Percentiles rank a stretch among this genome's conserved stretches.
Conservation (phyloP, 768 basidiomycete genomes). For the Amanita muscaria region DNA sequence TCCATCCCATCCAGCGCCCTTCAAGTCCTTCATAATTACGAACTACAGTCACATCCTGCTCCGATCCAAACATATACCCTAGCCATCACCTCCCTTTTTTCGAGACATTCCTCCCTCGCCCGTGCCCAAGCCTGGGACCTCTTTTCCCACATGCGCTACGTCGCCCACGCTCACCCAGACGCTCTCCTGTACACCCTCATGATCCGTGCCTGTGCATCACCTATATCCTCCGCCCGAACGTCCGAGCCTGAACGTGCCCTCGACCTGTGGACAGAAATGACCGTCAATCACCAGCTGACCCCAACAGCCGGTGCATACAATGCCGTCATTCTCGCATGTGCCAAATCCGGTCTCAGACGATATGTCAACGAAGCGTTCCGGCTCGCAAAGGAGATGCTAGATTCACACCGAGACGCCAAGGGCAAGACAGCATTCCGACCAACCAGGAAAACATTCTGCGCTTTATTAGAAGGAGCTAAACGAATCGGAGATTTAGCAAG, state of each 20-base stretch:
- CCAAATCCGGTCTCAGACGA: constrained; percentile 46
- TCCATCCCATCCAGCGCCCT: constrained; percentile 57
- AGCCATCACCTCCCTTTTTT: constrained; percentile 51
- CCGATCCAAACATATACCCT: constrained; percentile 71
- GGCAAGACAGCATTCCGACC: constrained; percentile 52
- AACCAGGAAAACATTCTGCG: constrained; percentile 62
- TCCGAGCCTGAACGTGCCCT: constrained; percentile 87
- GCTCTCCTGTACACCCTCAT: constrained; percentile 68
- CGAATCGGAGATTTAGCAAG: constrained; percentile 75
- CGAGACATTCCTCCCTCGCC: constrained; percentile 37
- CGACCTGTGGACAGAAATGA: constrained; percentile 93
- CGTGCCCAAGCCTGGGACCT: constrained; percentile 89
- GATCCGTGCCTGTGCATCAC: constrained; percentile 77
- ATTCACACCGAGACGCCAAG: constrained; percentile 58
- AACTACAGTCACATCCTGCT: constrained; percentile 49
- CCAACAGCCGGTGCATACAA: constrained; percentile 70
- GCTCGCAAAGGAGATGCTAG: constrained; percentile 81
- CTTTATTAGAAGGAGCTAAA: constrained; percentile 86
- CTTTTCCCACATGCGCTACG: constrained; percentile 93
- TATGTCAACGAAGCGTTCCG: constrained; percentile 81
- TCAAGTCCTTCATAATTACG: constrained; percentile 61
- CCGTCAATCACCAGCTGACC: constrained; percentile 49
- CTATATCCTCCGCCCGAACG: constrained; percentile 31
- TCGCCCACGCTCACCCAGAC: constrained; percentile 79
- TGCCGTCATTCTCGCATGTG: constrained; percentile 77